Percentiles rank a stretch among this genome's conserved stretches.
These are phyloP conservation scores for Globisporangium apiculatum DNA, from an alignment of 352 stramenopile genomes.

Conservation along the genomic window DNA sequence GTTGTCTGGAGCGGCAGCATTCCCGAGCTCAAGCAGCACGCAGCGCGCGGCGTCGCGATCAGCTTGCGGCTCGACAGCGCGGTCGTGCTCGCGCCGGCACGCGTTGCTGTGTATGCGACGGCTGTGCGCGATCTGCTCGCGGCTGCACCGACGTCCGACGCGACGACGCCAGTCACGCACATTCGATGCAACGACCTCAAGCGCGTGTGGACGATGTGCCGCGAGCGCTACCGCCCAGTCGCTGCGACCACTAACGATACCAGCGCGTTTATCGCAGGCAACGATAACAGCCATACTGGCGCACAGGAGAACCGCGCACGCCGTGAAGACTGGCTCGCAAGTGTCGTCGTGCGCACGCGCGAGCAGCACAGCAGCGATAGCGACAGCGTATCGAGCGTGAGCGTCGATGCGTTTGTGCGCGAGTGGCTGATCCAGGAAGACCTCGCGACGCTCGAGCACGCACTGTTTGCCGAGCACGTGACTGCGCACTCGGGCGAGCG, in stretches of 20 bases:
- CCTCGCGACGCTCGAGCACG: slow-evolving; percentile 44
- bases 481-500: slow-evolving; percentile 43
- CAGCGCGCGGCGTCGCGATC: slow-evolving; percentile 92
- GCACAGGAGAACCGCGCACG: slow-evolving; percentile 26
- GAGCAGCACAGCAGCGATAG: slow-evolving; percentile 64
- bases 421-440: slow-evolving; percentile 73
- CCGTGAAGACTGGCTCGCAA: slow-evolving; percentile 66
- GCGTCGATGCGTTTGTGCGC: slow-evolving; percentile 63
- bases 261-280: neutral
- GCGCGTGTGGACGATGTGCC: slow-evolving; percentile 39
- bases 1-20: slow-evolving; percentile 77
- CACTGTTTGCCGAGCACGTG: slow-evolving; percentile 42
- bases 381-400: slow-evolving; percentile 40
- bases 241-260: slow-evolving; percentile 23
- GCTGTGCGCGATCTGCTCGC: slow-evolving; percentile 26
- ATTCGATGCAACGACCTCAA: too few relatives aligned
- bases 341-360: slow-evolving; percentile 56
- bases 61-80: slow-evolving; percentile 56
- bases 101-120: neutral
- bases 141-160: slow-evolving; percentile 26
- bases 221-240: slow-evolving; percentile 41
- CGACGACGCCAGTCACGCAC: neutral
- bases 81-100: neutral
- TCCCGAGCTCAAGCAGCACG: slow-evolving; percentile 94
- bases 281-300: slow-evolving; percentile 23